phyloP scores from a whole-genome alignment of 1,284 basidiomycete genomes.

The Pterula multifida region DNA sequence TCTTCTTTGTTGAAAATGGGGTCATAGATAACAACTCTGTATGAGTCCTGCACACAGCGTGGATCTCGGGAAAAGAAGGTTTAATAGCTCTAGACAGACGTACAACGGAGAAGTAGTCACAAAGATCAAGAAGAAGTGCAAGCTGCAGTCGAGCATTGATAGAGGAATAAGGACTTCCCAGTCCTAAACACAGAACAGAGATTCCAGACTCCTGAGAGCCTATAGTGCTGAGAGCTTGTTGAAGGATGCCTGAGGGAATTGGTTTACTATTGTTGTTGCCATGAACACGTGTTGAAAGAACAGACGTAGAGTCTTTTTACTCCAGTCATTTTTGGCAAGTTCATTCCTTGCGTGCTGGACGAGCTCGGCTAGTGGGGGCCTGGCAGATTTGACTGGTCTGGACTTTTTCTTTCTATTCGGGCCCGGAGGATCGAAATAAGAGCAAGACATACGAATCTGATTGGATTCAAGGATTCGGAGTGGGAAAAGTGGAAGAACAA shows the following conservation, averaged over 20 bases:
- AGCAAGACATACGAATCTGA: constrained; percentile 20
- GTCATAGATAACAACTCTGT: constrained; percentile 46
- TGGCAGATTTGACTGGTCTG: constrained; percentile 3
- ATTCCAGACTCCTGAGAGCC: not conserved
- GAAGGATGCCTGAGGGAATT: not conserved
- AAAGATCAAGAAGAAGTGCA: constrained; percentile 45
- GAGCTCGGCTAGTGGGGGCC: constrained; percentile 15
- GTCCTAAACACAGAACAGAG: constrained; percentile 47
- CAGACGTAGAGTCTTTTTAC: constrained; percentile 23
- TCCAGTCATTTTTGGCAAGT: constrained; percentile 28
- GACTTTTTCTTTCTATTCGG: constrained; percentile 26
- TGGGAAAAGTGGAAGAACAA: not conserved
- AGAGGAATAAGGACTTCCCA: constrained; percentile 55
- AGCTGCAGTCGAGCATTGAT: constrained; percentile 53
- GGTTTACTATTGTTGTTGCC: not conserved
- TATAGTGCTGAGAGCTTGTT: not conserved
- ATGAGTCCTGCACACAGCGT: constrained; percentile 26
- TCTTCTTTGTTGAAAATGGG: constrained; percentile 59
- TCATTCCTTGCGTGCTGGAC: constrained; percentile 27
- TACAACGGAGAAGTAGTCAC: constrained; percentile 41
- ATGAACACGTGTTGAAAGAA: not conserved
- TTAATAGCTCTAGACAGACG: constrained; percentile 15
- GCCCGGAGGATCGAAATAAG: constrained; percentile 29
- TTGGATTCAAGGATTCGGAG: not conserved
- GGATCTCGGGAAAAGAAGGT: constrained; percentile 4